These are phyloP conservation scores for Neofusicoccum ribis DNA, from an alignment of 2,329 filamentous ascomycete genomes.

Conservation along the genomic window DNA sequence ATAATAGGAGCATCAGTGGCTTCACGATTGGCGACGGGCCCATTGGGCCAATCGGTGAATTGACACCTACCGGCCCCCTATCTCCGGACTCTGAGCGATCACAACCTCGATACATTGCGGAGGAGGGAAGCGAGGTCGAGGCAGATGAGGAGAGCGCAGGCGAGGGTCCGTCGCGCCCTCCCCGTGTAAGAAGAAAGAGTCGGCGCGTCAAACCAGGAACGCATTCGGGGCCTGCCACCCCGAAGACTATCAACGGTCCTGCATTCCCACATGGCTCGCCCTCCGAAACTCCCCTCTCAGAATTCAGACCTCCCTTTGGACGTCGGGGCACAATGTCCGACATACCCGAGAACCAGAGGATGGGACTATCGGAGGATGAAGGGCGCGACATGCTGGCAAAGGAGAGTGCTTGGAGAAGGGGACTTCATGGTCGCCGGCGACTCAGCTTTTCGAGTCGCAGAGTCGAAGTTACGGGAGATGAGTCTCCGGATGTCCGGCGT, in stretches of 20 bases:
- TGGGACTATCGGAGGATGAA: slow-evolving; percentile 53
- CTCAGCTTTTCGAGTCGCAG: slow-evolving; percentile 29
- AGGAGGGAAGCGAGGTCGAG: slow-evolving; percentile 68
- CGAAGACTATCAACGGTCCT: slow-evolving; percentile 52
- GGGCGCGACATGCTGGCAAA: slow-evolving; percentile 49
- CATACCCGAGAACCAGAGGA: slow-evolving; percentile 47
- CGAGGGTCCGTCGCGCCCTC: slow-evolving; percentile 53
- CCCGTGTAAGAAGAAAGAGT: slow-evolving; percentile 63
- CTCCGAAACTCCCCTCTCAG: slow-evolving; percentile 28
- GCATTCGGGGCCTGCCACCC: slow-evolving; percentile 69
- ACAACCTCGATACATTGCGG: slow-evolving; percentile 50
- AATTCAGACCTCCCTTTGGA: slow-evolving; percentile 56
- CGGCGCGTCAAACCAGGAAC: slow-evolving; percentile 58
- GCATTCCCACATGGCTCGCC: slow-evolving; percentile 47
- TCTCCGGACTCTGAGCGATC: slow-evolving; percentile 53
- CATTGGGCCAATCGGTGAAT: slow-evolving; percentile 40
- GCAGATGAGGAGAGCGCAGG: slow-evolving; percentile 83
- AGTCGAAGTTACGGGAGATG: slow-evolving; percentile 34
- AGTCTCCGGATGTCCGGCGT: slow-evolving; percentile 37
- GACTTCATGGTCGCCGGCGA: slow-evolving; percentile 37
- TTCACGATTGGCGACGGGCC: slow-evolving; percentile 43
- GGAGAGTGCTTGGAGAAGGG: slow-evolving; percentile 47
- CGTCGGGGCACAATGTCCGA: slow-evolving; percentile 51
- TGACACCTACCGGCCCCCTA: slow-evolving; percentile 39
- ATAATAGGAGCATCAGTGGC: slow-evolving; percentile 52